phyloP scores from a whole-genome alignment of 495 filamentous ascomycete genomes.

The Chaetomium cochliodes region DNA sequence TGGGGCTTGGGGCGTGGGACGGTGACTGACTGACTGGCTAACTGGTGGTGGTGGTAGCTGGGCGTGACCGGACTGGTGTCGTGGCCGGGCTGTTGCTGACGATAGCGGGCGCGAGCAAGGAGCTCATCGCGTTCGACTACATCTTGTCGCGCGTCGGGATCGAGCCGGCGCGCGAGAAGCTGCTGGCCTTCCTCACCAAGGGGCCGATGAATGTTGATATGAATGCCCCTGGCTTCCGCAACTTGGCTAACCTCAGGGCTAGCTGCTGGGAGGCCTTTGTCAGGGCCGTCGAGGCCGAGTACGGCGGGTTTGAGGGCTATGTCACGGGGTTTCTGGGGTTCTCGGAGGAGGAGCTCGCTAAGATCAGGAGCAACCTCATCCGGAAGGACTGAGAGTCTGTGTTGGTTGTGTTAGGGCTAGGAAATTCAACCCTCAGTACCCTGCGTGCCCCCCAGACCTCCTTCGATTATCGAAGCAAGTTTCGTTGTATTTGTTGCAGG shows the following conservation, averaged over 20 bases:
- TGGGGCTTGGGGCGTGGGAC: too few relatives aligned
- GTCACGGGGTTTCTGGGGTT: slow-evolving; percentile 43
- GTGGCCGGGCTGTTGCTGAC: slow-evolving; percentile 56
- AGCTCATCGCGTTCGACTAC: slow-evolving; percentile 54
- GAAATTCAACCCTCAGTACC: too few relatives aligned
- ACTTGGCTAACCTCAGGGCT: slow-evolving; percentile 39
- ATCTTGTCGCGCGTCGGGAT: slow-evolving; percentile 48
- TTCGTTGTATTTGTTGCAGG: too few relatives aligned
- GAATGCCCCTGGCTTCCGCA: slow-evolving; percentile 43
- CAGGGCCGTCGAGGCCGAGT: slow-evolving; percentile 35
- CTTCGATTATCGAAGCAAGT: too few relatives aligned
- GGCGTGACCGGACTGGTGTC: slow-evolving; percentile 65
- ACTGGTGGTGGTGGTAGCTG: slow-evolving; percentile 39
- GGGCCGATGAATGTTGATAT: slow-evolving; percentile 30
- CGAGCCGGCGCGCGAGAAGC: slow-evolving; percentile 45
- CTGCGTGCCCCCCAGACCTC: too few relatives aligned
- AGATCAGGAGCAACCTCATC: slow-evolving; percentile 44
- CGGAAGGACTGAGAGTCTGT: not conserved
- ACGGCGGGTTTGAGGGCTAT: slow-evolving; percentile 48
- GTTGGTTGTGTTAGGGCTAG: too few relatives aligned
- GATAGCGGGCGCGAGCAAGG: slow-evolving; percentile 48
- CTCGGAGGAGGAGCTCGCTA: slow-evolving; percentile 39
- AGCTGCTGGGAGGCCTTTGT: slow-evolving; percentile 45
- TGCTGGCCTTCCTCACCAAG: slow-evolving; percentile 40
- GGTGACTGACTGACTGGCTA: not conserved